Evolutionary conservation across 768 basidiomycete genomes (phyloP).

Genomic region (Termitomyces titanicus): DNA sequence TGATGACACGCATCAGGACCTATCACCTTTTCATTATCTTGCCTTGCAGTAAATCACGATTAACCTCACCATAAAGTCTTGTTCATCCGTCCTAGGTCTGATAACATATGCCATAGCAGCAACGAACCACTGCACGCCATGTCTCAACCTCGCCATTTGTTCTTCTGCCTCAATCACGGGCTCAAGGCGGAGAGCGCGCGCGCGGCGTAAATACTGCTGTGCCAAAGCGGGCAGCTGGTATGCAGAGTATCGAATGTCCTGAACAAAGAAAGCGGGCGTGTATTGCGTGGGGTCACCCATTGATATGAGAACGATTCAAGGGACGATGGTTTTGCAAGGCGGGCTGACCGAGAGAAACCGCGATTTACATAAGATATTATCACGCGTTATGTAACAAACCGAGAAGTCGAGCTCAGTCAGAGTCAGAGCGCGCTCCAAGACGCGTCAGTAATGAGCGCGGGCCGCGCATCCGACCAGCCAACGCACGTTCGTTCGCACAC

Average conservation of each 20-base stretch:
- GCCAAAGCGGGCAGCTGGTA: not conserved
- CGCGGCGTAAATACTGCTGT: not conserved
- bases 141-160: not conserved
- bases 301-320: not conserved
- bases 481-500: slow-evolving; percentile 1
- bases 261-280: not conserved
- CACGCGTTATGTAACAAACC: too few species aligned
- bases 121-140: not conserved
- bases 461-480: not conserved
- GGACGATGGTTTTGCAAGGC: not conserved
- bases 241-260: not conserved
- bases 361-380: too few species aligned
- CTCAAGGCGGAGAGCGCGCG: not conserved
- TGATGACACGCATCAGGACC: not conserved
- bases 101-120: slow-evolving; percentile 2
- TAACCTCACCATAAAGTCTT: not conserved
- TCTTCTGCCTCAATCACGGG: not conserved
- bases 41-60: not conserved
- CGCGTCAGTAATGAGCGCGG: not conserved
- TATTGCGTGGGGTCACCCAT: not conserved
- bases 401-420: too few species aligned
- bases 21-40: not conserved
- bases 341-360: too few species aligned
- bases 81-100: not conserved
- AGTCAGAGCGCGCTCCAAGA: not conserved